Base-by-base conservation (phyloP, 331 rosid genomes). In the Dryas integrifolia region DNA sequence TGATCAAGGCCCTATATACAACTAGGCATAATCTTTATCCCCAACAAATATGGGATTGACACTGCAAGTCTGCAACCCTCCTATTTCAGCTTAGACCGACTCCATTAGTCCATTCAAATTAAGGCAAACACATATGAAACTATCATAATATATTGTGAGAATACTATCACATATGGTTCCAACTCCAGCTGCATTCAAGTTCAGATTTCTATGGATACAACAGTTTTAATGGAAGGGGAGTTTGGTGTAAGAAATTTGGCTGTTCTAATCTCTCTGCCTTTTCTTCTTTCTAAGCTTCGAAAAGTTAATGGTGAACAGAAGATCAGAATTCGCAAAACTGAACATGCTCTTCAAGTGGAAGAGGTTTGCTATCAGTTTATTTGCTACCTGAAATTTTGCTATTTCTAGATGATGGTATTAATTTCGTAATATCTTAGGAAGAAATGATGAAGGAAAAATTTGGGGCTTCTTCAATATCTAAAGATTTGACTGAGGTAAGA, bases 281-380 rank as follows among this genome's bases (percentile, higher is more conserved):
- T 11, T 18, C 30, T 59, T 24, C 65, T 41, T 24, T 46, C 43
- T 77, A 70, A 73, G 80, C 80, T 80, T 73, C 64, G 13, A 64
- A 74, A 65, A 4, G 68, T 69, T 6, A 51, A 38, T 64, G 16
- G 58, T 11, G 76, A 58, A 70, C 85, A 73, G 79, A 72, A 72
- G 72, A 76, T 48, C 46, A 61, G 46, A 76, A 69, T 69, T 52
- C 66, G 2, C 30, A 45, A 58, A 72, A 51, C 55, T 15, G 78
- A 68, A 53, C 72, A 13, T 40, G 75, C 75, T 74, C 78, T 74
- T 53, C 73, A 84, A 78, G 64, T 43, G 53, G 67, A 63, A 10
- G 78, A 84, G 79, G 82, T 77, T 65, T 58, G 47, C 50, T n/a
- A 9, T 52, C 57, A 58, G 4, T 35, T 5, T 47, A 50, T 44